Conservation (phyloP, 371 early-diverging fungal species). For the Syncephalastrum racemosum region DNA sequence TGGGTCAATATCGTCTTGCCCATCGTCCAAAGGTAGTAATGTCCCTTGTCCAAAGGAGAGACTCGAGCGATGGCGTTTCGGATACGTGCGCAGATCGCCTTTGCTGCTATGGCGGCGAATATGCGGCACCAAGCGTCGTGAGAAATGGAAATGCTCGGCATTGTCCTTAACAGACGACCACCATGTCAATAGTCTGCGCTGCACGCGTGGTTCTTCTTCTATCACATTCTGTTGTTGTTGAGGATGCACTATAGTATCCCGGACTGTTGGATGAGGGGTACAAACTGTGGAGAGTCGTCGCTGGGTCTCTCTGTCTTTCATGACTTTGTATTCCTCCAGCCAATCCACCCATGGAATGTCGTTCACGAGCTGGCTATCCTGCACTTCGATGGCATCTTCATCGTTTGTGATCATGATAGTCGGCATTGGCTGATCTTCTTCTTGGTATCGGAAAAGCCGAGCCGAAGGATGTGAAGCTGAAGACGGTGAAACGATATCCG, state of each 20-base stretch:
- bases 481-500: conserved; percentile 6
- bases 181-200: conserved; percentile 17
- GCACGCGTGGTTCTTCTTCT: conserved; percentile 2
- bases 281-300: conserved; percentile 13
- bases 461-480: conserved; percentile 14
- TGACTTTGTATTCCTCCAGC: conserved; percentile 44
- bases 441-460: conserved; percentile 12
- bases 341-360: conserved; percentile 52
- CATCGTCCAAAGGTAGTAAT: too few species aligned
- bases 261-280: neutral
- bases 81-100: too few species aligned
- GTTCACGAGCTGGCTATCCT: conserved; percentile 7
- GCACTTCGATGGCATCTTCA: conserved; percentile 13
- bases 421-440: conserved; percentile 31
- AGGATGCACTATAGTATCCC: neutral
- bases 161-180: conserved; percentile 24
- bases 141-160: conserved; percentile 15
- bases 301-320: conserved; percentile 21
- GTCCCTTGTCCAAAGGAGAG: too few species aligned
- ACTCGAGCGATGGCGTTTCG: too few species aligned
- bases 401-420: conserved; percentile 37
- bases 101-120: too few species aligned
- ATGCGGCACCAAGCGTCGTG: too few species aligned
- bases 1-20: too few species aligned
- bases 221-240: neutral